phyloP scores from a whole-genome alignment of 2,329 filamentous ascomycete genomes.

The Neoarthrinium moseri region DNA sequence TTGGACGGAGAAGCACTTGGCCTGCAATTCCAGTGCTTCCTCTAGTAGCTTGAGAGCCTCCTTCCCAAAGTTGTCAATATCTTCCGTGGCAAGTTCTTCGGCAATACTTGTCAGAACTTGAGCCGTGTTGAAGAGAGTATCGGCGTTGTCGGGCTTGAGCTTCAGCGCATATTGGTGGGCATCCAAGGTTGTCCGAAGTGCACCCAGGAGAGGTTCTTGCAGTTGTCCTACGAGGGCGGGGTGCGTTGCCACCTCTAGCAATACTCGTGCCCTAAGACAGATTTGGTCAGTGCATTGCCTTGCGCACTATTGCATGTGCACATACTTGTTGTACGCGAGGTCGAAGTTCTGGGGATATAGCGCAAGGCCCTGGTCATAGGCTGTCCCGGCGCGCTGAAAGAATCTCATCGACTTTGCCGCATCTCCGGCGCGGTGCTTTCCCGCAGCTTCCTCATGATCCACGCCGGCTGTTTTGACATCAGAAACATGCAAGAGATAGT shows the following conservation, averaged over 20 bases:
- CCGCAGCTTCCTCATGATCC: conserved; percentile 67
- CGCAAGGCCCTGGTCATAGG: conserved; percentile 62
- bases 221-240: conserved; percentile 59
- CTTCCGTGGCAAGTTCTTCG: conserved; percentile 56
- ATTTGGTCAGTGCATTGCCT: conserved; percentile 7
- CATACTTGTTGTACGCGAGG: conserved; percentile 71
- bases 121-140: conserved; percentile 70
- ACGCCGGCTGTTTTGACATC: conserved; percentile 51
- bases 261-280: conserved; percentile 58
- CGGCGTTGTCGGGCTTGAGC: conserved; percentile 61
- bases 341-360: conserved; percentile 65
- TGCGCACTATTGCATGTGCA: not conserved
- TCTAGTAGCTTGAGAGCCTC: conserved; percentile 36
- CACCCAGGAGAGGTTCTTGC: conserved; percentile 48
- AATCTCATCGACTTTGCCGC: conserved; percentile 57
- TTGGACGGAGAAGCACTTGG: conserved; percentile 50
- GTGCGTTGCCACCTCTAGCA: conserved; percentile 70
- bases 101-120: conserved; percentile 68
- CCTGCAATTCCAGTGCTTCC: conserved; percentile 25
- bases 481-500: not conserved
- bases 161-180: conserved; percentile 63
- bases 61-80: conserved; percentile 38
- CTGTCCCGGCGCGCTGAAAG: conserved; percentile 63
- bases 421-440: conserved; percentile 74
- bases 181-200: conserved; percentile 58